Evolutionary conservation across 163 green algal species (phyloP).

Genomic region (Botryococcus braunii): DNA sequence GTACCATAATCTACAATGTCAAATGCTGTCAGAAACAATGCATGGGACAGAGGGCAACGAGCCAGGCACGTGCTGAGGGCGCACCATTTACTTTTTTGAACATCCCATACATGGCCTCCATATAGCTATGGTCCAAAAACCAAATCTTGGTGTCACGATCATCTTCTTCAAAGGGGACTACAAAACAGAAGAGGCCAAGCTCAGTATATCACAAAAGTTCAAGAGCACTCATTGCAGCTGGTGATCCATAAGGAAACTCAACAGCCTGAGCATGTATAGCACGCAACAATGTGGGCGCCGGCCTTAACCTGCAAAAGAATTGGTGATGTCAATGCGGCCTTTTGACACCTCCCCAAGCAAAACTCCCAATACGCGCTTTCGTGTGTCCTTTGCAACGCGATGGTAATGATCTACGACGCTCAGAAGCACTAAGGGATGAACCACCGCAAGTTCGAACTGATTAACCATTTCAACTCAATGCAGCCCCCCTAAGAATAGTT

Average conservation of each 20-base stretch:
- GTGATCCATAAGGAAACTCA: too few relatives aligned
- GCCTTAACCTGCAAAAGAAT: slow-evolving; percentile 84
- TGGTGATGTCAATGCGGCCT: slow-evolving; percentile 89
- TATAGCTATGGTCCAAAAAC: slow-evolving; percentile 97
- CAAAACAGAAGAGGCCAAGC: background rate
- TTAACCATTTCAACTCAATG: too few relatives aligned
- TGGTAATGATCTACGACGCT: slow-evolving; percentile 86
- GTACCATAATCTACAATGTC: background rate
- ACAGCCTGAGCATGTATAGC: too few relatives aligned
- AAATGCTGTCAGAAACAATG: too few relatives aligned
- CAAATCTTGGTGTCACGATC: slow-evolving; percentile 91
- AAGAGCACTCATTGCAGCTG: too few relatives aligned
- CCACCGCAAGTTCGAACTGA: slow-evolving; percentile 62
- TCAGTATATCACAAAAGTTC: too few relatives aligned
- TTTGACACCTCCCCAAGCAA: slow-evolving; percentile 84
- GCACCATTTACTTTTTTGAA: slow-evolving; percentile 99
- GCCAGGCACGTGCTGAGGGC: too few relatives aligned
- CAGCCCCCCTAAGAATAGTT: too few relatives aligned
- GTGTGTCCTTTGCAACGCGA: slow-evolving; percentile 78
- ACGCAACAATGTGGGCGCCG: too few relatives aligned
- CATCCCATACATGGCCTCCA: slow-evolving; percentile 96
- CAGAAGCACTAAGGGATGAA: slow-evolving; percentile 96
- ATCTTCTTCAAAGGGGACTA: slow-evolving; percentile 99
- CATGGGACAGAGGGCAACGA: too few relatives aligned
- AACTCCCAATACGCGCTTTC: slow-evolving; percentile 90